Base-by-base conservation (phyloP, 2,329 filamentous ascomycete species). In the Cytospora chrysosperma region DNA sequence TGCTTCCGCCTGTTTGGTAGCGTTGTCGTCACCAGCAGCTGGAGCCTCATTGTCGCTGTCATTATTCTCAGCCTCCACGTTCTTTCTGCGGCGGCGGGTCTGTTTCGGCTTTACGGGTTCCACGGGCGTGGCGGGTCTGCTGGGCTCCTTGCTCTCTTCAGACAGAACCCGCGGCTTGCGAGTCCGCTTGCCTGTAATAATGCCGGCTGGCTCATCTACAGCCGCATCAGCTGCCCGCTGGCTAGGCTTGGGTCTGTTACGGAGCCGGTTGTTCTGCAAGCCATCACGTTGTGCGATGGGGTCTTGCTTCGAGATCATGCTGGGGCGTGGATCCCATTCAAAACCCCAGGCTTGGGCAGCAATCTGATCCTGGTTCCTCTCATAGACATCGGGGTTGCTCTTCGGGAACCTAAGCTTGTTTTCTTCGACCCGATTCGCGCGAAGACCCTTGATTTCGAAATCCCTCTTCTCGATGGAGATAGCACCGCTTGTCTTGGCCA, bases 321-420 rank as follows among this genome's bases (percentile, higher is more conserved):
- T 80, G 2, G 81, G 79, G 58, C 85, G 82, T 12, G 82, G 78
- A 68, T 88, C 85, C 67, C 87, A 85, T 65, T 86, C 82, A 68
- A 88, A 87, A 19, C 82, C 81, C 69, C 88, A 88, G 1, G 81
- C 78, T 65, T 82, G 78, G 9, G 86, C 85, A 79, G 85, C 83
- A 65, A 86, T 77, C 61, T 78, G 78, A 73, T 88, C 85, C 70
- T 88, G 82, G 59, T 78, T 71, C 61, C 72, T 71, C 50, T 73
- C 70, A 65, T 83, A 81, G 5, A 80, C 76, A 51, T 83, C 78
- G 27, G 78, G 75, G 0, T 78, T 78, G 9, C 79, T 76, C 47
- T 81, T 77, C 27, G 78, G 75, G 1, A 77, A 77, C 60, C 82
- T 80, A 32, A 73, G 76, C n/a, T 72, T 69, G 51, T 77, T 72